A percentile compares a stretch with the other conserved stretches of the same genome.
Evolutionary conservation across 176 grass and related monocot genomes (phyloP).

Genomic region (Aegilops sharonensis): DNA sequence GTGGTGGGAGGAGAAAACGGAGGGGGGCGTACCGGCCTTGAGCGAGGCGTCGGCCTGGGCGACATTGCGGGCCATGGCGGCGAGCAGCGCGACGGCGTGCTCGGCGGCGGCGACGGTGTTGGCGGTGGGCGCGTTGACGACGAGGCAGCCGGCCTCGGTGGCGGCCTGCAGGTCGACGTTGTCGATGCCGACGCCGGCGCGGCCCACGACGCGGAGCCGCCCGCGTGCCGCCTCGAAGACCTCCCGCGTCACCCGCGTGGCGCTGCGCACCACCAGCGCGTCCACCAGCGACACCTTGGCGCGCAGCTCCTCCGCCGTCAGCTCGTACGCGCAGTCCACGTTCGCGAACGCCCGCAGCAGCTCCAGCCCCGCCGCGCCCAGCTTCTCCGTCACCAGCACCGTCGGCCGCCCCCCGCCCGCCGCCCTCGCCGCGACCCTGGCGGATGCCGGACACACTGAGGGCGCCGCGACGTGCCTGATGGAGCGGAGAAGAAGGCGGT

Average conservation of each 20-base stretch:
- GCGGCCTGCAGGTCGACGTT: constrained; percentile 94
- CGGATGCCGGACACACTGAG: too few relatives aligned
- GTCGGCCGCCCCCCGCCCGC: constrained; percentile 37
- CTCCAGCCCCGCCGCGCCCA: constrained; percentile 49
- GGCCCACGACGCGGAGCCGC: constrained; percentile 64
- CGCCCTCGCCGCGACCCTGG: not conserved
- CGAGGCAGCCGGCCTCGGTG: constrained; percentile 76
- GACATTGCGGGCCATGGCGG: constrained; percentile 84
- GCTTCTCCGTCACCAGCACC: constrained; percentile 75
- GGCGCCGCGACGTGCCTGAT: not conserved
- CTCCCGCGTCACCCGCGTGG: constrained; percentile 64
- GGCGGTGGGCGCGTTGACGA: constrained; percentile 83
- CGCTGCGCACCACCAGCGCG: constrained; percentile 77
- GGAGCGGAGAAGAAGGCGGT: not conserved
- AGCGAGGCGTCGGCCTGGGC: constrained; percentile 63
- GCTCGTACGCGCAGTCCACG: constrained; percentile 88
- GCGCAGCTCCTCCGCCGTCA: constrained; percentile 72
- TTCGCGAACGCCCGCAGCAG: constrained; percentile 57
- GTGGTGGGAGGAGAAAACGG: not conserved
- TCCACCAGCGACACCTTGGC: constrained; percentile 77
- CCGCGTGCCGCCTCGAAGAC: constrained; percentile 85
- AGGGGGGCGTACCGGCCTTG: constrained; percentile 55
- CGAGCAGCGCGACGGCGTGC: constrained; percentile 75
- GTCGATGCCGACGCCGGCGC: constrained; percentile 81
- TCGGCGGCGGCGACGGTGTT: constrained; percentile 84